Percentiles rank a stretch among this genome's conserved stretches.
Evolutionary conservation across 257 asterid species (phyloP).

Genomic region (Osmanthus fragrans): DNA sequence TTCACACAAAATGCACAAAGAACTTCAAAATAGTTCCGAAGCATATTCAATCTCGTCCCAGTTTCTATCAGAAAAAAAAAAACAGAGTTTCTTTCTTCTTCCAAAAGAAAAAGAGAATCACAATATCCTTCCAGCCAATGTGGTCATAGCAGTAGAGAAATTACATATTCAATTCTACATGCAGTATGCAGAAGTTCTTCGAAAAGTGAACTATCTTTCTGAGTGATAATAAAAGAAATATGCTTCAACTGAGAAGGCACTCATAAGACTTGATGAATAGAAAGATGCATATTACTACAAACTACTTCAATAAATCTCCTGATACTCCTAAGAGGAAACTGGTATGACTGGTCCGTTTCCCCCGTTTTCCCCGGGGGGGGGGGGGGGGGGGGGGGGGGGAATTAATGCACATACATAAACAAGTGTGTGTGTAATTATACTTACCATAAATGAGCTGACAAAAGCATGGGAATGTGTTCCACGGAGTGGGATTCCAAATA

Average conservation of each 20-base stretch:
- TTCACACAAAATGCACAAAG: neutral
- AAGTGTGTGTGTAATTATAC: slow-evolving; percentile 2
- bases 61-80: slow-evolving; percentile 9
- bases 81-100: neutral
- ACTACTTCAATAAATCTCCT: too few species aligned
- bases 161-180: slow-evolving; percentile 3
- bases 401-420: too few species aligned
- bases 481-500: slow-evolving; percentile 97
- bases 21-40: neutral
- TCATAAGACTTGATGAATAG: neutral
- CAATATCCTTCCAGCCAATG: neutral
- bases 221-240: neutral
- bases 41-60: neutral
- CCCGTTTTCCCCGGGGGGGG: too few species aligned
- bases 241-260: neutral
- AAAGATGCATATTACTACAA: too few species aligned
- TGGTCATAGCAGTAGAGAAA: neutral
- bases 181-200: slow-evolving; percentile 4
- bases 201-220: neutral
- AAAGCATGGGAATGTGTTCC: slow-evolving; percentile 99
- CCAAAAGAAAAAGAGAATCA: slow-evolving; percentile 14
- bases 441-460: slow-evolving; percentile 94
- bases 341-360: too few species aligned
- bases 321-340: too few species aligned
- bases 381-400: too few species aligned